Evolutionary conservation across 2,329 filamentous ascomycete species (phyloP).

Genomic region (Nemania abortiva): DNA sequence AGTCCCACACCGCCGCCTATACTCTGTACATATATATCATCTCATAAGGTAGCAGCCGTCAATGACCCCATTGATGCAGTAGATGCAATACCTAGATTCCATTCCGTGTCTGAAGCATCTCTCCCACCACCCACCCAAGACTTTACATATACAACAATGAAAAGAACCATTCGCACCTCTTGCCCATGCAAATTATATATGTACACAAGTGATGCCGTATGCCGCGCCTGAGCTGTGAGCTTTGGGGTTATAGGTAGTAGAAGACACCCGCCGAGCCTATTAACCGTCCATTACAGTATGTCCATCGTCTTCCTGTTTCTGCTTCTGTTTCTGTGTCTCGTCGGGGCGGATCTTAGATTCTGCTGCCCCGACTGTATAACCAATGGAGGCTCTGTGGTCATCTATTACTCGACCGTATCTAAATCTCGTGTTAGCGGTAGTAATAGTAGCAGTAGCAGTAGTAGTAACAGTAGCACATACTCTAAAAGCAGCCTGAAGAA

Average conservation of each 20-base stretch:
- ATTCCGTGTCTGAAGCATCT: conserved; percentile 6
- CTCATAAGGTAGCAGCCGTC: background rate
- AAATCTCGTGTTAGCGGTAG: conserved; percentile 26
- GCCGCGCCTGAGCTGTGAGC: background rate
- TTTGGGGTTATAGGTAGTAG: background rate
- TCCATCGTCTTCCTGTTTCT: conserved; percentile 5
- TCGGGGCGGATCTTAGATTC: conserved; percentile 3
- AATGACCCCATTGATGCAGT: conserved; percentile 3
- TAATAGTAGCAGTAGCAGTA: background rate
- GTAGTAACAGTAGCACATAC: conserved; percentile 59
- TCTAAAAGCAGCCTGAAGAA: conserved; percentile 76
- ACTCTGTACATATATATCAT: conserved; percentile 5
- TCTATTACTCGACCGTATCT: conserved; percentile 47
- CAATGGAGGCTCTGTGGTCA: conserved; percentile 42
- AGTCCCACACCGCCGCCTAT: conserved; percentile 10
- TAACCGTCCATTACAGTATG: conserved; percentile 17
- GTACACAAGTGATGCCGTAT: conserved; percentile 25
- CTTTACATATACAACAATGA: conserved; percentile 13
- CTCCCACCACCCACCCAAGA: background rate
- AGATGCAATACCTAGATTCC: background rate
- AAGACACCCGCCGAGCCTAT: background rate
- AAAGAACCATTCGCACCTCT: background rate
- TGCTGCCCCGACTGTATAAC: conserved; percentile 27
- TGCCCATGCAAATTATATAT: conserved; percentile 13
- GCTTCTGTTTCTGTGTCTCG: conserved; percentile 8